Evolutionary conservation across 2,329 filamentous ascomycete species (phyloP), one percentile per base, ranked within the genome.

Genomic region (Aspergillus quadrilineatus): DNA sequence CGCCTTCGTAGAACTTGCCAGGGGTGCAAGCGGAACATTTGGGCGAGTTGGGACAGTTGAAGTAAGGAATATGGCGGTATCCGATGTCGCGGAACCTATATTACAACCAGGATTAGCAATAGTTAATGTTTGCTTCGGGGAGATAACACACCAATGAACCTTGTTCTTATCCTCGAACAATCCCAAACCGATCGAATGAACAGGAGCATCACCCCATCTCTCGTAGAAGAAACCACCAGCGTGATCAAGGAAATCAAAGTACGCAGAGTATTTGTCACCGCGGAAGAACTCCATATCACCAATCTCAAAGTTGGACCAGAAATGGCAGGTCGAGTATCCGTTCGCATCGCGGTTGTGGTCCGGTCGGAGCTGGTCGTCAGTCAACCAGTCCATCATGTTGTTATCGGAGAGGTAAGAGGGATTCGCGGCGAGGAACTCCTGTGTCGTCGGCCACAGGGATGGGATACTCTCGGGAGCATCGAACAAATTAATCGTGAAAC

Each of bases 231-330:
- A 99, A 26, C 94, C 94, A 37, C 94, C 94, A 0, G 92, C 90
- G 17, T 89, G 85, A 74, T 99, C 94, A 34, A 99, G 82, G 74
- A 97, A 92, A 69, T 96, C 87, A 72, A 99, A 99, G 75, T 97
- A 99, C 61, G 95, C 92, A 70, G 96, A 89, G 71, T 99, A 99
- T 45, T 85, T 82, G 72, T 92, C 85, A 69, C 91, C 90, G 48
- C 94, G 82, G 90, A 92, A 99, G 75, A 99, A 96, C 61, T 84
- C 84, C 83, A 99, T 85, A 73, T 97, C 91, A 46, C 85, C 93
- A 66, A 99, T 93, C 76, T 99, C 94, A 67, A 99, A 99, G 75
- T 99, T 99, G 68, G 88, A 94, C 94, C 94, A 99, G 80, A 99
- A 99, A 75, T 99, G 94, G 73, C 94, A 99, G 2, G 94, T 97